Evolutionary conservation across 2,329 filamentous ascomycete species (phyloP).

Genomic region (Sclerotinia sclerotiorum): DNA sequence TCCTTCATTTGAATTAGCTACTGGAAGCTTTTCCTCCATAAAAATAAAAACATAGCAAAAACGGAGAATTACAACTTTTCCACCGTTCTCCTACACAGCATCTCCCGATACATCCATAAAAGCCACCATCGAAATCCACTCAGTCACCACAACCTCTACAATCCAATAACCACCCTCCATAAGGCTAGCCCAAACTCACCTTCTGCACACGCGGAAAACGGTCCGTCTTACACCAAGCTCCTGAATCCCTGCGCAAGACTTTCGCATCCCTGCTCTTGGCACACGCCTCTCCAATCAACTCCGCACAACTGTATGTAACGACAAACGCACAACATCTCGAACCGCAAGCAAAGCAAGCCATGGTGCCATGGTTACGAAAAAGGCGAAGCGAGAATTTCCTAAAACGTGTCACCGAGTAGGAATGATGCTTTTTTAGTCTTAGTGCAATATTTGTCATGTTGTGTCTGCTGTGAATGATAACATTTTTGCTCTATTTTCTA

Average conservation of each 20-base stretch:
- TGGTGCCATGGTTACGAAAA: slow-evolving; percentile 2
- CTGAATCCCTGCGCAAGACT: too few species aligned
- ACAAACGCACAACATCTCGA: slow-evolving; percentile 13
- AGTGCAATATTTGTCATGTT: neutral
- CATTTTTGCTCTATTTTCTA: neutral
- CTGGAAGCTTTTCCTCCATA: too few species aligned
- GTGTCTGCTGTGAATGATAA: too few species aligned
- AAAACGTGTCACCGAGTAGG: slow-evolving; percentile 21
- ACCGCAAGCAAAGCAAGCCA: neutral
- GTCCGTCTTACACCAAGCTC: slow-evolving; percentile 24
- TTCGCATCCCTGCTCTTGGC: slow-evolving; percentile 14
- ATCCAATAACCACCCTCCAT: slow-evolving; percentile 10
- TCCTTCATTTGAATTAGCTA: too few species aligned
- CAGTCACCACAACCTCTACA: neutral
- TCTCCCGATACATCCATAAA: too few species aligned
- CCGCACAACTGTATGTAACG: neutral
- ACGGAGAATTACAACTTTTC: too few species aligned
- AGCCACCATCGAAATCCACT: too few species aligned
- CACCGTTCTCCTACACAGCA: too few species aligned
- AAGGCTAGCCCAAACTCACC: neutral
- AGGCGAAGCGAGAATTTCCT: slow-evolving; percentile 7
- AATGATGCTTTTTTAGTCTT: neutral
- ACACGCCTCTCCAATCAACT: neutral
- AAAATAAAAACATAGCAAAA: too few species aligned
- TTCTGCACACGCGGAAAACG: slow-evolving; percentile 27